Evolutionary conservation across 176 grass and related monocot genomes (phyloP).

Genomic region (Cenchrus americanus): DNA sequence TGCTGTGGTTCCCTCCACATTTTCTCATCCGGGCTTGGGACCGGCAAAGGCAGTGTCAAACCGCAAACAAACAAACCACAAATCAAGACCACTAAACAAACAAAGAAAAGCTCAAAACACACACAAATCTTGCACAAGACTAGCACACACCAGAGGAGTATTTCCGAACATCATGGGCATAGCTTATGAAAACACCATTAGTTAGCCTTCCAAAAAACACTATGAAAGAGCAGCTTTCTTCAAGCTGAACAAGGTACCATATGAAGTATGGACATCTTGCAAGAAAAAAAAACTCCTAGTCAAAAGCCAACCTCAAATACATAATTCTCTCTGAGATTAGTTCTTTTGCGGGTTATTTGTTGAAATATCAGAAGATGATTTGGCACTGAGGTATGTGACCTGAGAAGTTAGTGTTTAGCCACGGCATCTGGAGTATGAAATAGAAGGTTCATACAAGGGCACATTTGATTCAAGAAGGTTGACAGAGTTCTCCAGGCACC

Average conservation of each 20-base stretch:
- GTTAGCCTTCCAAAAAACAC: too few relatives aligned
- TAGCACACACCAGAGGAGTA: too few relatives aligned
- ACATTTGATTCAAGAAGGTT: too few relatives aligned
- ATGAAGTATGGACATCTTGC: too few relatives aligned
- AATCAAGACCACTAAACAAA: constrained; percentile 10
- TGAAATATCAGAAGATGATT: background rate
- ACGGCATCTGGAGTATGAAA: background rate
- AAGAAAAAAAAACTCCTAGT: too few relatives aligned
- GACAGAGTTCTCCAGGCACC: background rate
- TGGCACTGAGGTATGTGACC: background rate
- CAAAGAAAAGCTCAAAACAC: background rate
- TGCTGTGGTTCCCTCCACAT: constrained; percentile 57
- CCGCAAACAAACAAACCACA: constrained; percentile 29
- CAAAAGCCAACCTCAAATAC: too few relatives aligned
- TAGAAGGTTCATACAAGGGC: background rate
- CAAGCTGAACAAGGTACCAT: too few relatives aligned
- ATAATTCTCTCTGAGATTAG: too few relatives aligned
- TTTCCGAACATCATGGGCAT: background rate
- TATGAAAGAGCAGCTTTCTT: too few relatives aligned
- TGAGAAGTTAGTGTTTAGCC: background rate
- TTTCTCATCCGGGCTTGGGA: constrained; percentile 73
- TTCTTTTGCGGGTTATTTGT: background rate
- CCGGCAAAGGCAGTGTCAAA: constrained; percentile 71
- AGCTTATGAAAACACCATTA: too few relatives aligned
- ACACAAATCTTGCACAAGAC: background rate